These are phyloP conservation scores for Wickerhamiella sorbophila DNA, from an alignment of 805 yeast genomes.

Conservation along the genomic window DNA sequence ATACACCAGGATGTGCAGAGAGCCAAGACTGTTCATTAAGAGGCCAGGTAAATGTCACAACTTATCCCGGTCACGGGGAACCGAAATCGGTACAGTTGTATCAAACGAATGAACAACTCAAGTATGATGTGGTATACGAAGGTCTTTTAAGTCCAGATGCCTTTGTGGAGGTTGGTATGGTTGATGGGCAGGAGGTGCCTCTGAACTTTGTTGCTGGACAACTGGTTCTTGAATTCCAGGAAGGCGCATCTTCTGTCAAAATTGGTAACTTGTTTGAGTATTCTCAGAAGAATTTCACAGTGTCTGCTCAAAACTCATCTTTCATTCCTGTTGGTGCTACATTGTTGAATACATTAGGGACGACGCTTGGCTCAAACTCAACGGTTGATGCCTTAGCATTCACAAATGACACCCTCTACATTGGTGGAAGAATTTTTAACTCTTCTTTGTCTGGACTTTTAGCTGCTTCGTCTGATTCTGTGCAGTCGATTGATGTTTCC, in stretches of 20 bases:
- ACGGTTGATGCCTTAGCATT: slow-evolving; percentile 26
- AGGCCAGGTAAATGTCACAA: slow-evolving; percentile 66
- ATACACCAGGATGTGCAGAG: slow-evolving; percentile 73
- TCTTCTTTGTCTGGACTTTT: slow-evolving; percentile 5
- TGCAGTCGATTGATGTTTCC: slow-evolving; percentile 14
- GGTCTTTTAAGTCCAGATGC: slow-evolving; percentile 47
- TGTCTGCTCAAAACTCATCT: slow-evolving; percentile 21
- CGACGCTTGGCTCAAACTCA: slow-evolving; percentile 28
- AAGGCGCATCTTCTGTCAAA: slow-evolving; percentile 28
- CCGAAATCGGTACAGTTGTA: slow-evolving; percentile 37
- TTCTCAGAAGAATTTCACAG: slow-evolving; percentile 50
- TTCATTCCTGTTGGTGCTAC: slow-evolving; percentile 34
- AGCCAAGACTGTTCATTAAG: slow-evolving; percentile 58
- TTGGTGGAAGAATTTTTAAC: slow-evolving; percentile 38
- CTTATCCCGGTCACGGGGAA: slow-evolving; percentile 35
- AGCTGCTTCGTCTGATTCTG: background rate
- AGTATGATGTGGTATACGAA: slow-evolving; percentile 61
- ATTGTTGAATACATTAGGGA: slow-evolving; percentile 28
- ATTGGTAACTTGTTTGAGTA: slow-evolving; percentile 52
- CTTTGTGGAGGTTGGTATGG: slow-evolving; percentile 23
- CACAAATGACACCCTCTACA: slow-evolving; percentile 26
- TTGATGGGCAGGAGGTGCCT: slow-evolving; percentile 19
- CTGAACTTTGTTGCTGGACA: slow-evolving; percentile 60
- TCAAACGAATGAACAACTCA: slow-evolving; percentile 67
- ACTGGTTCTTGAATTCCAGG: slow-evolving; percentile 32